Base-by-base conservation (phyloP, 2,329 filamentous ascomycete genomes). In the Monilinia laxa region DNA sequence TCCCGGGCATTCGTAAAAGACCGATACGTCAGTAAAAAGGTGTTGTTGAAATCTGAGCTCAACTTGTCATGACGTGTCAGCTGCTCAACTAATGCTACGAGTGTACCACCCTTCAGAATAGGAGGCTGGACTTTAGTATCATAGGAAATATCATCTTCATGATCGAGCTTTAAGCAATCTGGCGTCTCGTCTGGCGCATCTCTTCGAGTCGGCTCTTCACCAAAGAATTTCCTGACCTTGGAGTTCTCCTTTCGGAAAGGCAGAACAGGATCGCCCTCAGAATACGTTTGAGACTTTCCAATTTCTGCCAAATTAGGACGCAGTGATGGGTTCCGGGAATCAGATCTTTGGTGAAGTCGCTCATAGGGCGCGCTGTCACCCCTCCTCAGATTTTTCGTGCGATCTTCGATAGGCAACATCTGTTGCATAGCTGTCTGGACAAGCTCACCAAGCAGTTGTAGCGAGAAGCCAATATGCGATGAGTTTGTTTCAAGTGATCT, bases 11-110 rank as follows among this genome's bases (percentile, higher is more conserved):
- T 88, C 0, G 95, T 98, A 75, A 99, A 99, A 0, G 95, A 99
- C 69, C 91, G 87, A 77, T 99, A 99, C 1, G 95, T 99, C 49
- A 99, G 85, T 20, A 99, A 87, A 83, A 99, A 99, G 0, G 95
- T 99, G 74, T 94, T 96, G 81, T 98, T 98, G 80, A 98, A 98
- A 70, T 86, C 94, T 3, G 93, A 92, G 76, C 98, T 95, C 18
- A 97, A 85, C 75, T 96, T 95, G 79, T 99, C 95, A 76, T 99
- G 95, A 59, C 95, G 87, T 20, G 95, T 99, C 55, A 99, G 84
- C 75, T 98, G 94, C 78, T 98, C 95, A 7, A 97, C 95, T 67
- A 99, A 82, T 5, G 91, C 95, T 40, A 92, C 84, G 25, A 99
- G 80, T 0, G 94, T 96, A 57, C 95, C 95, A 71, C 94, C 95